Conservation (phyloP, 805 yeast genomes). For the Peterozyma xylosa region DNA sequence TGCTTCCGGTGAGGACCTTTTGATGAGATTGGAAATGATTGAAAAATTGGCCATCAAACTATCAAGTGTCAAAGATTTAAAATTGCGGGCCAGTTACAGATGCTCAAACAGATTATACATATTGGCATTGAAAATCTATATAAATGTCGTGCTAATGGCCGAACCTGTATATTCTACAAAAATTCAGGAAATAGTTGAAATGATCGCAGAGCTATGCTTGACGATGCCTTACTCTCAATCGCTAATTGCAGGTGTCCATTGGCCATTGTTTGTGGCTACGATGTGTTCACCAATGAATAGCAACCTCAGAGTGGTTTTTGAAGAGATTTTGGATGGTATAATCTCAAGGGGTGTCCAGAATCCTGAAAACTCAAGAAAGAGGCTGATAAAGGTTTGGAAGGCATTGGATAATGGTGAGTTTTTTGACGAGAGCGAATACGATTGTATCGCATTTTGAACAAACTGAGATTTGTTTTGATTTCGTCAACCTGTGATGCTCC, state of each 20-base stretch:
- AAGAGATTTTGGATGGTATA: no score
- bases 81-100: constrained; percentile 1
- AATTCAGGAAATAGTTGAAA: not conserved
- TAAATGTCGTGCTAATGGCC: constrained; percentile 1
- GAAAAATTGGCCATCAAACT: constrained; percentile 5
- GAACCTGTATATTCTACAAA: constrained; percentile 2
- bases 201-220: constrained; percentile 4
- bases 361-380: no score
- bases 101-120: constrained; percentile 5
- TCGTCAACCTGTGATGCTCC: no score
- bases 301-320: no score
- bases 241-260: constrained; percentile 9
- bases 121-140: constrained; percentile 4
- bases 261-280: constrained; percentile 7
- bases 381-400: no score
- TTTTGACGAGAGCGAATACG: no score
- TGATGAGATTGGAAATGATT: constrained; percentile 1
- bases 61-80: constrained; percentile 1
- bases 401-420: no score
- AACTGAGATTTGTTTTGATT: no score
- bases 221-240: constrained; percentile 7
- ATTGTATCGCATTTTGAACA: no score
- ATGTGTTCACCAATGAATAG: not conserved
- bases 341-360: no score
- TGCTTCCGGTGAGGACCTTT: not conserved